phyloP scores from a whole-genome alignment of 345 rosid genomes.

The Salix exigua region DNA sequence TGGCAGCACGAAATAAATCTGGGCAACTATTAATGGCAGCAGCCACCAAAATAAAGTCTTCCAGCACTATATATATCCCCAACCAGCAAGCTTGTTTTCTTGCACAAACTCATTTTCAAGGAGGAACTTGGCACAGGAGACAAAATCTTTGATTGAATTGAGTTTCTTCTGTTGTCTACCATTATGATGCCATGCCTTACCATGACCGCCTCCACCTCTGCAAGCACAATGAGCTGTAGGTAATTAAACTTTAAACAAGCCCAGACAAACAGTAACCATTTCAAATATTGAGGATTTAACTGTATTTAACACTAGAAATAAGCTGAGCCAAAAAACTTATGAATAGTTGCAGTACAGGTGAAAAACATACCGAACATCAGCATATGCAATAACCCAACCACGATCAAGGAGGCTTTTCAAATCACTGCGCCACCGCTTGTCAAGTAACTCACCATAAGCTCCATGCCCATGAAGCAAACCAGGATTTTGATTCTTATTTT shows the following conservation, averaged over 20 bases:
- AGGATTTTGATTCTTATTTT: conserved; percentile 43
- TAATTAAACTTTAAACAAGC: background rate
- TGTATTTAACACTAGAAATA: background rate
- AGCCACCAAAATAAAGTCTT: conserved; percentile 88
- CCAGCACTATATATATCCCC: conserved; percentile 95
- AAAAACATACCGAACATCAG: conserved; percentile 79
- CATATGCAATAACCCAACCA: conserved; percentile 93
- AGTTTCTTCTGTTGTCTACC: conserved; percentile 65
- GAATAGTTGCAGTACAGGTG: background rate
- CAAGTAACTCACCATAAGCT: conserved; percentile 89
- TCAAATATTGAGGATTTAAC: too few relatives aligned
- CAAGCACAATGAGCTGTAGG: conserved; percentile 8
- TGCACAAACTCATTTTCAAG: conserved; percentile 57
- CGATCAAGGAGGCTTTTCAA: conserved; percentile 96
- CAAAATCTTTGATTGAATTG: conserved; percentile 69
- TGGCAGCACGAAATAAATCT: conserved; percentile 67
- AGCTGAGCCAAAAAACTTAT: background rate
- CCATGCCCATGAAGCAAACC: conserved; percentile 92
- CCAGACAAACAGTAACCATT: background rate
- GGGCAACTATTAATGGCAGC: conserved; percentile 76
- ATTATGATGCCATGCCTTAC: conserved; percentile 74
- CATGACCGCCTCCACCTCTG: conserved; percentile 93
- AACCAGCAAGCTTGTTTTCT: conserved; percentile 73
- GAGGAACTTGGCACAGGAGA: conserved; percentile 74
- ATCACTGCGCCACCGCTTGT: conserved; percentile 88